Percentiles rank a stretch among this genome's conserved stretches.
Conservation (phyloP, 2,329 filamentous ascomycete species). For the Cytospora schulzeri region DNA sequence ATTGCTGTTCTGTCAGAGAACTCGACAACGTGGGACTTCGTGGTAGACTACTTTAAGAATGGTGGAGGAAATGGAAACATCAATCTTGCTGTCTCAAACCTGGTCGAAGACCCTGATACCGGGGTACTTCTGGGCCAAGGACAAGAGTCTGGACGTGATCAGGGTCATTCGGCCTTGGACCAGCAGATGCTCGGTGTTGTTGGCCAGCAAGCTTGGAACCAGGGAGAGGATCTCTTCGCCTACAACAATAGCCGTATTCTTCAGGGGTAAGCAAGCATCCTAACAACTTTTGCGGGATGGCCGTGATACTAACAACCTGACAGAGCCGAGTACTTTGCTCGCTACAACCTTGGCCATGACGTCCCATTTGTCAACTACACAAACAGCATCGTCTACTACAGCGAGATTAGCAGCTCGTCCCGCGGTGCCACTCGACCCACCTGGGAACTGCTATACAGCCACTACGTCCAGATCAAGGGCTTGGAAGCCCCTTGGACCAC, state of each 20-base stretch:
- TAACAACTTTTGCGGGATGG: too few relatives aligned
- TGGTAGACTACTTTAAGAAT: slow-evolving; percentile 43
- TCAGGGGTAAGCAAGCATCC: slow-evolving; percentile 13
- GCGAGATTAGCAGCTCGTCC: slow-evolving; percentile 26
- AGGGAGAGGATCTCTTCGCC: slow-evolving; percentile 24
- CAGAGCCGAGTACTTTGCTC: slow-evolving; percentile 32
- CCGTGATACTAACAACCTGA: not conserved
- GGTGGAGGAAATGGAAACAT: slow-evolving; percentile 43
- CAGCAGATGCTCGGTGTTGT: slow-evolving; percentile 43
- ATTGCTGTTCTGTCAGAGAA: slow-evolving; percentile 48
- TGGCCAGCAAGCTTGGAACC: slow-evolving; percentile 43
- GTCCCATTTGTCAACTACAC: slow-evolving; percentile 31
- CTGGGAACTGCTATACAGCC: slow-evolving; percentile 32
- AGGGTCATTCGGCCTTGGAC: slow-evolving; percentile 46
- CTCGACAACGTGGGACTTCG: slow-evolving; percentile 42
- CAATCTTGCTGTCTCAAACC: slow-evolving; percentile 37
- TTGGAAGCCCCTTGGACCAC: slow-evolving; percentile 31
- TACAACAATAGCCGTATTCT: slow-evolving; percentile 34
- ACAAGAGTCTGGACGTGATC: slow-evolving; percentile 48
- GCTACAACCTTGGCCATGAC: slow-evolving; percentile 32
- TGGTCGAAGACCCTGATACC: slow-evolving; percentile 35
- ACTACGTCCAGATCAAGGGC: slow-evolving; percentile 30
- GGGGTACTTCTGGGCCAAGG: slow-evolving; percentile 40
- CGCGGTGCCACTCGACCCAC: slow-evolving; percentile 29
- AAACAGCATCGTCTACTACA: slow-evolving; percentile 29